Evolutionary conservation across 116 monocot genomes (phyloP).

Genomic region (Cymodocea nodosa): DNA sequence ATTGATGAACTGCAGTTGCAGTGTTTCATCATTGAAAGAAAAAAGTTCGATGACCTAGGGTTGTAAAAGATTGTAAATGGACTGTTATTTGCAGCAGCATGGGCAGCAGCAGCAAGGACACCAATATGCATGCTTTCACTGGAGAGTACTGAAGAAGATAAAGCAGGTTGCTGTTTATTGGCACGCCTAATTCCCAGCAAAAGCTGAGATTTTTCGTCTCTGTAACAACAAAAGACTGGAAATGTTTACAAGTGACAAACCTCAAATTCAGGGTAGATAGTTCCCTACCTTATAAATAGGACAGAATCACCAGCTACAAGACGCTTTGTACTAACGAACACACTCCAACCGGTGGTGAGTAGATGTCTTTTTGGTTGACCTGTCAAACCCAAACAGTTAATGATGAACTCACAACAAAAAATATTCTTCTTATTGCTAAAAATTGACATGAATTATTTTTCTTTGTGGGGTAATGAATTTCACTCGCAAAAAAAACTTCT

Average conservation of each 20-base stretch:
- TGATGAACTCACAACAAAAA: not conserved
- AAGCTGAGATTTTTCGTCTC: constrained; percentile 86
- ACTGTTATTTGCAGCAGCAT: constrained; percentile 81
- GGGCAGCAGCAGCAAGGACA: constrained; percentile 85
- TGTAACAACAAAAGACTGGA: constrained; percentile 5
- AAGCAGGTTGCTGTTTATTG: constrained; percentile 57
- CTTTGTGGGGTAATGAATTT: not conserved
- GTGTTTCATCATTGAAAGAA: not conserved
- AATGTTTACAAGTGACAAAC: not conserved
- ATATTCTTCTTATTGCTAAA: not conserved
- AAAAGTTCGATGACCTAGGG: constrained; percentile 37
- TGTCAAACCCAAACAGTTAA: constrained; percentile 12
- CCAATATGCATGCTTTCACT: constrained; percentile 98
- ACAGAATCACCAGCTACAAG: constrained; percentile 85
- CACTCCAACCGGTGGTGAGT: constrained; percentile 88
- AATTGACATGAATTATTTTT: not conserved
- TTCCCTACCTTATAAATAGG: constrained; percentile 63
- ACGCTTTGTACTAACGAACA: constrained; percentile 77
- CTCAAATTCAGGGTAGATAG: not conserved
- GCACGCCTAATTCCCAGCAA: constrained; percentile 70
- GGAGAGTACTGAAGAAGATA: constrained; percentile 82
- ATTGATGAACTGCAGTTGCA: not conserved
- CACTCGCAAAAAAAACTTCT: no score
- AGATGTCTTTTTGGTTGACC: constrained; percentile 94
- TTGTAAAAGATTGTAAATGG: constrained; percentile 86